Percentiles rank a stretch among this genome's conserved stretches.
Evolutionary conservation across 129 eudicot species (phyloP).

Genomic region (Chrysanthemum makinoi): DNA sequence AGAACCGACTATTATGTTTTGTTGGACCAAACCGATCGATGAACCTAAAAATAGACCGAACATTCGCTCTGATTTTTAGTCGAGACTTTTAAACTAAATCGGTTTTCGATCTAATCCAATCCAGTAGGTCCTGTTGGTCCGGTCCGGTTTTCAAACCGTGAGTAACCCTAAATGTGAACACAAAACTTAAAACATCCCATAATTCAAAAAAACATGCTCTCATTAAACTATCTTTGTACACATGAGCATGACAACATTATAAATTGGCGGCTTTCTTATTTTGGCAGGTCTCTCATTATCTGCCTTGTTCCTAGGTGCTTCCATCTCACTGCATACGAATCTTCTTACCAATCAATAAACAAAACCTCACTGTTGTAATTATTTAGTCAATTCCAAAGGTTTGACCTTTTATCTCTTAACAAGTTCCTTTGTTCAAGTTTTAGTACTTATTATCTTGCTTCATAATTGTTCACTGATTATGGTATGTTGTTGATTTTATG

Average conservation of each 20-base stretch:
- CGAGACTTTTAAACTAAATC: too few species aligned
- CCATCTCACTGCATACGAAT: slow-evolving; percentile 25
- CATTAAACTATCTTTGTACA: not conserved
- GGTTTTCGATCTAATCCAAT: too few species aligned
- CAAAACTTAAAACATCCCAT: too few species aligned
- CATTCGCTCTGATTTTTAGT: too few species aligned
- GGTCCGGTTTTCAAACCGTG: too few species aligned
- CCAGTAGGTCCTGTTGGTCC: too few species aligned
- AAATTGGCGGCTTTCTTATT: slow-evolving; percentile 20
- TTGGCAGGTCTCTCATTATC: slow-evolving; percentile 18
- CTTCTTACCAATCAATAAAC: slow-evolving; percentile 20
- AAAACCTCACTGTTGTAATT: slow-evolving; percentile 21
- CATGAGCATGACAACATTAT: slow-evolving; percentile 6
- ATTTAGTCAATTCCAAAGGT: slow-evolving; percentile 26
- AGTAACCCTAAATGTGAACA: too few species aligned
- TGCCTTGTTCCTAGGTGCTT: slow-evolving; percentile 32
- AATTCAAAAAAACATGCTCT: too few species aligned
- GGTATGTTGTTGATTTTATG: slow-evolving; percentile 20
- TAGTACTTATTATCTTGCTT: slow-evolving; percentile 8
- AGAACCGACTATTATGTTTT: too few species aligned
- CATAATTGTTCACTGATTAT: slow-evolving; percentile 17
- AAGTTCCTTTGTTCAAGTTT: slow-evolving; percentile 9
- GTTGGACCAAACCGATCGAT: too few species aligned
- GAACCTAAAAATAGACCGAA: too few species aligned
- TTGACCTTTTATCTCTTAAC: slow-evolving; percentile 24